A percentile compares a stretch with the other conserved stretches of the same genome.
phyloP scores from a whole-genome alignment of 768 basidiomycete genomes.

The Guyanaporus albipodus region DNA sequence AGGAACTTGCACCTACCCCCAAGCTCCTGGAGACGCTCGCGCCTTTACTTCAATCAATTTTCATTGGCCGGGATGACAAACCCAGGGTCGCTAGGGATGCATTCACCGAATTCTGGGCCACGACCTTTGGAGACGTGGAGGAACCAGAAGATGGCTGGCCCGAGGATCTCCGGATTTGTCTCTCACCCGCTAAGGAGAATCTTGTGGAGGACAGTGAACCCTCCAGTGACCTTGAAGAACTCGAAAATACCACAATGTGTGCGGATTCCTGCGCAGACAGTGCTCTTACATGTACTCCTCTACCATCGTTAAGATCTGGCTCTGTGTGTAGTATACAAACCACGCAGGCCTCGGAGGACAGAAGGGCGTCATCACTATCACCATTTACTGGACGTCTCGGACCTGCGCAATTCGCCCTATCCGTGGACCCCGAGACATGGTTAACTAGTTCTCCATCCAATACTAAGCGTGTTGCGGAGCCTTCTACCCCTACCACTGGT shows the following conservation, averaged over 20 bases:
- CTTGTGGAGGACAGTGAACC: conserved; percentile 10
- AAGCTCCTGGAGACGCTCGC: conserved; percentile 45
- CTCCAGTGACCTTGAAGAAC: conserved; percentile 25
- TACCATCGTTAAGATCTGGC: conserved; percentile 6
- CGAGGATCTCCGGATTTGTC: conserved; percentile 37
- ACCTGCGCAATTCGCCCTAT: conserved; percentile 27
- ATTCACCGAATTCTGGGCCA: conserved; percentile 62
- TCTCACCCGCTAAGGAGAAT: conserved; percentile 14
- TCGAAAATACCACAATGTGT: conserved; percentile 11
- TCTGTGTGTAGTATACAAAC: conserved; percentile 6
- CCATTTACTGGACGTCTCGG: conserved; percentile 26
- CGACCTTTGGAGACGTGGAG: conserved; percentile 38
- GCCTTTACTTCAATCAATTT: conserved; percentile 53
- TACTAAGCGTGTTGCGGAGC: conserved; percentile 6
- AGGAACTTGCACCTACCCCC: conserved; percentile 39
- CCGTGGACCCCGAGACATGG: background rate
- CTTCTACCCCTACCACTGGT: conserved; percentile 26
- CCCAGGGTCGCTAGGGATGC: conserved; percentile 42
- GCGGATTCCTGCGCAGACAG: background rate
- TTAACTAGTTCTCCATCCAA: conserved; percentile 9
- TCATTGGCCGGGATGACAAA: conserved; percentile 48
- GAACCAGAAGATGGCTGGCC: conserved; percentile 55
- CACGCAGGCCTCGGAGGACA: background rate
- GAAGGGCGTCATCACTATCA: conserved; percentile 12
- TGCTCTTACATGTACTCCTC: conserved; percentile 7